Evolutionary conservation across 441 rosid species (phyloP).

Genomic region (Erodium chrysanthum): DNA sequence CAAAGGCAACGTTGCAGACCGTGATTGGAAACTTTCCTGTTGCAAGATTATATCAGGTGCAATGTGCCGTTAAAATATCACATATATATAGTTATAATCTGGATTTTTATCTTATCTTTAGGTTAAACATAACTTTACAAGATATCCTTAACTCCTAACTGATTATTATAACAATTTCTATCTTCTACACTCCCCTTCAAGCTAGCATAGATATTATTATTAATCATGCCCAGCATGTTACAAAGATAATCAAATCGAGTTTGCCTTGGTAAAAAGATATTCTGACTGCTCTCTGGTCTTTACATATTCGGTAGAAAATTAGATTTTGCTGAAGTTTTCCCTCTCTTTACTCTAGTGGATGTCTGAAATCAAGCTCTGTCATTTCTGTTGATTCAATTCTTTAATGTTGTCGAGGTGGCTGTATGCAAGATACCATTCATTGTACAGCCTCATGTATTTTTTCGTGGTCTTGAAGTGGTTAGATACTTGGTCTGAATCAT

Average conservation of each 20-base stretch:
- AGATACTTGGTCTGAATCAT: no score
- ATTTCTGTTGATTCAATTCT: neutral
- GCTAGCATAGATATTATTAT: no score
- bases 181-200: no score
- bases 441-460: neutral
- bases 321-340: no score
- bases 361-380: neutral
- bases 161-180: no score
- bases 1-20: constrained; percentile 46
- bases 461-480: no score
- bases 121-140: neutral
- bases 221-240: no score
- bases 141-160: no score
- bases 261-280: no score
- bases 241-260: no score
- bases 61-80: neutral
- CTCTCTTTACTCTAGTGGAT: neutral
- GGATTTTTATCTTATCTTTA: neutral
- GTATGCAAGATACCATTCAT: neutral
- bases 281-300: no score
- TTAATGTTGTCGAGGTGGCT: neutral
- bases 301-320: no score
- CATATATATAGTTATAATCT: neutral
- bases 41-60: constrained; percentile 63
- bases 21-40: constrained; percentile 45